Evolutionary conservation across 2,329 filamentous ascomycete species (phyloP).

Genomic region (Teratosphaeriaceae sp.): DNA sequence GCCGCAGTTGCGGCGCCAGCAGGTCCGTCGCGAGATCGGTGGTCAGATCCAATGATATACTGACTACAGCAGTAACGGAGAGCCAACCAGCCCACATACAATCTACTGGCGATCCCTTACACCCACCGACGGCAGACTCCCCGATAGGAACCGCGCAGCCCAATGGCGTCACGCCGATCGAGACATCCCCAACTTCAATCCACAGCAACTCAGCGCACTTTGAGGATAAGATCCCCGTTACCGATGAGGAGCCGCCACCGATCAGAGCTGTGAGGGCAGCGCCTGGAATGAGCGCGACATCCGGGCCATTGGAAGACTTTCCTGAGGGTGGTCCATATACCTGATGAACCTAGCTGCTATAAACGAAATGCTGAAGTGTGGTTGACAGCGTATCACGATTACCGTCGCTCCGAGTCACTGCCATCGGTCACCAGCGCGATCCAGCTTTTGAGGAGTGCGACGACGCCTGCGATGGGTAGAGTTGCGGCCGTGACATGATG

Average conservation of each 20-base stretch:
- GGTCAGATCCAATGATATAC: background rate
- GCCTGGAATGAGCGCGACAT: constrained; percentile 27
- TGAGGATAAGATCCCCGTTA: constrained; percentile 22
- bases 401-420: constrained; percentile 7
- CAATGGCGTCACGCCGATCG: background rate
- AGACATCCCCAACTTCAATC: background rate
- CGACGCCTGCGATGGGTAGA: background rate
- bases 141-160: background rate
- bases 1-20: constrained; percentile 4
- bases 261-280: constrained; percentile 14
- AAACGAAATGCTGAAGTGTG: background rate
- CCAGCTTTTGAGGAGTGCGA: background rate
- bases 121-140: background rate
- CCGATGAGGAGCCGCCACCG: constrained; percentile 13
- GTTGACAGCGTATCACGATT: background rate
- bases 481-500: background rate
- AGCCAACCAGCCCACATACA: constrained; percentile 7
- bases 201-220: background rate
- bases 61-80: constrained; percentile 8
- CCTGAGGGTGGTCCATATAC: constrained; percentile 8
- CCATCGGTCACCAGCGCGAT: constrained; percentile 1
- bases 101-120: constrained; percentile 8
- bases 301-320: constrained; percentile 26
- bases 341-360: background rate
- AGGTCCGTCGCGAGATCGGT: constrained; percentile 2